Percentiles rank a stretch among this genome's conserved stretches.
Conservation (phyloP, 2,329 filamentous ascomycete genomes). For the Cladobotryum mycophilum region DNA sequence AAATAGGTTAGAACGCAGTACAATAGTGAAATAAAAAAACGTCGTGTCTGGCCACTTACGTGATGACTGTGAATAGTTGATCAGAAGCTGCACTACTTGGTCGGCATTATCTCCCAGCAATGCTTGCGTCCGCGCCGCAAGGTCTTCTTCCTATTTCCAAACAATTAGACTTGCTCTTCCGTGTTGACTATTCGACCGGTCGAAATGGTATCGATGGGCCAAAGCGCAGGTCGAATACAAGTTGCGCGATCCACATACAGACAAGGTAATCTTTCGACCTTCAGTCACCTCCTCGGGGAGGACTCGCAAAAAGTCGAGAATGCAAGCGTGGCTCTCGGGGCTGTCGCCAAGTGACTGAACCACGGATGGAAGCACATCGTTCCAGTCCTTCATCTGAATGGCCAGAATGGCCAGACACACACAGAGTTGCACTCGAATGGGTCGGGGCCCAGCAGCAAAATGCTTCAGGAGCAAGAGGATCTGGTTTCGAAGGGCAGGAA, state of each 20-base stretch:
- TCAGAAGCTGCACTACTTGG: conserved; percentile 79
- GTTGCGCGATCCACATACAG: conserved; percentile 74
- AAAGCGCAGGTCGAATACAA: conserved; percentile 33
- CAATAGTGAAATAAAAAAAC: no score
- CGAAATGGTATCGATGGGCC: conserved; percentile 28
- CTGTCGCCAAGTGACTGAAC: conserved; percentile 72
- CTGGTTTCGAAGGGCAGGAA: conserved; percentile 74
- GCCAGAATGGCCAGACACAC: conserved; percentile 91
- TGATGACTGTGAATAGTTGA: conserved; percentile 87
- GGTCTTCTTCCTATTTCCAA: conserved; percentile 82
- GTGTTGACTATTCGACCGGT: conserved; percentile 23
- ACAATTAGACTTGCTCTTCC: conserved; percentile 30
- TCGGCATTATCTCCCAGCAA: conserved; percentile 84
- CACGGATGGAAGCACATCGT: conserved; percentile 80
- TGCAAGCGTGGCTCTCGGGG: conserved; percentile 73
- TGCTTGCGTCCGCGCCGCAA: conserved; percentile 77
- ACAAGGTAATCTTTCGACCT: conserved; percentile 98
- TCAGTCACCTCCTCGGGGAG: conserved; percentile 98
- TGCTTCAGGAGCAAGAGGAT: conserved; percentile 73
- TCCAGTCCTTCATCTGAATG: conserved; percentile 94
- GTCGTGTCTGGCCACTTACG: conserved; percentile 46
- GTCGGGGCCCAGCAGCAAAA: conserved; percentile 76
- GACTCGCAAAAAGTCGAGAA: conserved; percentile 93
- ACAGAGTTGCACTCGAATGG: conserved; percentile 83
- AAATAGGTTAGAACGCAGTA: neutral